Conservation (phyloP, 495 filamentous ascomycete species). For the Tuber calosporum region DNA sequence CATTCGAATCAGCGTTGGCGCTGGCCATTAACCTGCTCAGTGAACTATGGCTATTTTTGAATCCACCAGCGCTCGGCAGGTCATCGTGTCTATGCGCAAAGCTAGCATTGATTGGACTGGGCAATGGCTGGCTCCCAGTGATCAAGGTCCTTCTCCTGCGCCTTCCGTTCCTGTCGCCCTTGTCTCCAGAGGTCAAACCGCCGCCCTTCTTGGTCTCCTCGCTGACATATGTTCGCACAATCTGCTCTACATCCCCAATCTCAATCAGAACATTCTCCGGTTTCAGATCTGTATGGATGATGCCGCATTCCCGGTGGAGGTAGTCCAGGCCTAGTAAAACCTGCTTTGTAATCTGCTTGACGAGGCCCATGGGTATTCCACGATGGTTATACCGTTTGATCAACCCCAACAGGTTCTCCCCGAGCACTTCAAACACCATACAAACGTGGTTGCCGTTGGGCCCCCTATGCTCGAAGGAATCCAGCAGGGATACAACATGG, state of each 20-base stretch:
- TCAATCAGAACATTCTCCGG: conserved; percentile 98
- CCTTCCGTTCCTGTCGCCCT: conserved; percentile 83
- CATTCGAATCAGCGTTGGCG: conserved; percentile 31
- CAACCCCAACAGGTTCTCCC: conserved; percentile 88
- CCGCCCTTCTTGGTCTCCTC: conserved; percentile 61
- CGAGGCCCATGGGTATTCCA: conserved; percentile 88
- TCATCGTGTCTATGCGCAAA: conserved; percentile 57
- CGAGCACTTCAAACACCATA: conserved; percentile 98
- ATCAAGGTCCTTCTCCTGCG: conserved; percentile 87
- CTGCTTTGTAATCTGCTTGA: conserved; percentile 98
- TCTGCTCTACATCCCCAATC: conserved; percentile 95
- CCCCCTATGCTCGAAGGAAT: conserved; percentile 96
- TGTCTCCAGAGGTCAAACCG: conserved; percentile 46
- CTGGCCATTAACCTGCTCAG: conserved; percentile 64
- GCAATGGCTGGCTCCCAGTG: conserved; percentile 92
- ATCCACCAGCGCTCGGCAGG: conserved; percentile 48
- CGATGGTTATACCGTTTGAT: conserved; percentile 99
- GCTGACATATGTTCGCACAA: conserved; percentile 91
- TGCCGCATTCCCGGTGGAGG: conserved; percentile 93
- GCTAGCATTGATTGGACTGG: conserved; percentile 85
- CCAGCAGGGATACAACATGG: conserved; percentile 89
- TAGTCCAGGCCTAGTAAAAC: conserved; percentile 93
- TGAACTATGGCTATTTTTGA: conserved; percentile 62
- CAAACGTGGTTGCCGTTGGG: conserved; percentile 94
- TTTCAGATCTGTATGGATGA: conserved; percentile 97